phyloP scores from a whole-genome alignment of 2,329 filamentous ascomycete species.

The Cladorrhinum sp. region DNA sequence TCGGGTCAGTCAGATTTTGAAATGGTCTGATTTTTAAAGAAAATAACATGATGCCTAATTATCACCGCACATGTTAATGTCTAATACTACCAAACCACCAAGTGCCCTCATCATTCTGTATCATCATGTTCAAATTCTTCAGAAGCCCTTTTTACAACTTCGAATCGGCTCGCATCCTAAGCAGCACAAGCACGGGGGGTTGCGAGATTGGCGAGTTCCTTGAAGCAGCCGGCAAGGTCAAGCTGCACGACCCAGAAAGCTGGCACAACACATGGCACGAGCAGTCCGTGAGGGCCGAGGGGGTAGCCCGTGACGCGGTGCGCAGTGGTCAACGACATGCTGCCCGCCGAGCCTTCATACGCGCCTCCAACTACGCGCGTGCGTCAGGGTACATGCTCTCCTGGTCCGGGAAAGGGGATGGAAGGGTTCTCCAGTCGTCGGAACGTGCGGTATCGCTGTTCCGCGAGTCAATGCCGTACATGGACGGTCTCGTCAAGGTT shows the following conservation, averaged over 20 bases:
- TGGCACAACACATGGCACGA: slow-evolving; percentile 40
- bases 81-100: too few species aligned
- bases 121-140: slow-evolving; percentile 34
- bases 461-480: neutral
- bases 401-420: neutral
- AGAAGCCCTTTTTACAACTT: slow-evolving; percentile 40
- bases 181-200: slow-evolving; percentile 35
- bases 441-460: neutral
- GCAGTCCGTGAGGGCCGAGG: slow-evolving; percentile 33
- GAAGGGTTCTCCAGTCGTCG: neutral
- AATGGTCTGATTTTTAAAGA: neutral
- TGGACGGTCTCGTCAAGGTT: neutral
- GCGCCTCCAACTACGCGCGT: slow-evolving; percentile 41
- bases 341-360: slow-evolving; percentile 38
- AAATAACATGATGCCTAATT: neutral
- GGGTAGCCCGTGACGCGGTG: slow-evolving; percentile 35
- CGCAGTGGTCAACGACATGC: slow-evolving; percentile 29
- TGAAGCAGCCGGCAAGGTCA: slow-evolving; percentile 37
- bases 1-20: neutral
- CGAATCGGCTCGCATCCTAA: slow-evolving; percentile 41
- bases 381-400: slow-evolving; percentile 35
- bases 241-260: slow-evolving; percentile 35
- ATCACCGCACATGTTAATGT: neutral
- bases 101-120: too few species aligned
- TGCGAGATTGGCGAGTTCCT: slow-evolving; percentile 41